Conservation (phyloP, 148 eudicot species). For the Camellia sinensis region DNA sequence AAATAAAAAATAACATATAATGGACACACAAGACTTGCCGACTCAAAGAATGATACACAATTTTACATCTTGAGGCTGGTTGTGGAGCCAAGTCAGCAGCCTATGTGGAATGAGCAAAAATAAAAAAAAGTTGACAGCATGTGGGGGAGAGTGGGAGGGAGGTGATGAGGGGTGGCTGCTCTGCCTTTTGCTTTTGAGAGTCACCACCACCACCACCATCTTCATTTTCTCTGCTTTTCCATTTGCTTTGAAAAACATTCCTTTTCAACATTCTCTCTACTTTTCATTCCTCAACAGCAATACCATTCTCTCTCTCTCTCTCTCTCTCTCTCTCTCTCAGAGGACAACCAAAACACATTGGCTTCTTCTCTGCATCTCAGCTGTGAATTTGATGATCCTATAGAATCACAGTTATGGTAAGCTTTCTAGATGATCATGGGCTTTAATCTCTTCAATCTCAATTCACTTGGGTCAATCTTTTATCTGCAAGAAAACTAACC, state of each 20-base stretch:
- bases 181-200: constrained; percentile 3
- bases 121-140: constrained; percentile 37
- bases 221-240: constrained; percentile 11
- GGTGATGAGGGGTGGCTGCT: constrained; percentile 27
- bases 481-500: constrained; percentile 1
- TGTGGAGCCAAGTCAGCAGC: constrained; percentile 43
- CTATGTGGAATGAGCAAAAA: constrained; percentile 35
- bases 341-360: constrained; percentile 8
- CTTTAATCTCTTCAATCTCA: constrained; percentile 1
- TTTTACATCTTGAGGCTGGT: constrained; percentile 3
- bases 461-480: background rate
- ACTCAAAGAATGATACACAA: constrained; percentile 7
- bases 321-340: constrained; percentile 19
- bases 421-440: constrained; percentile 17
- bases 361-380: background rate
- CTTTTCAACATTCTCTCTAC: constrained; percentile 35
- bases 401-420: constrained; percentile 44
- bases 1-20: constrained; percentile 1
- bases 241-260: constrained; percentile 39
- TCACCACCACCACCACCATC: too few species aligned
- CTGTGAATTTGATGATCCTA: constrained; percentile 33
- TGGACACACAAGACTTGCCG: constrained; percentile 3
- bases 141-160: constrained; percentile 31
- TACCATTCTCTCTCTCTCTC: constrained; percentile 16
- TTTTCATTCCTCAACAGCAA: constrained; percentile 31